Conservation (phyloP, 164 flowering plant genomes). For the Santalum album region DNA sequence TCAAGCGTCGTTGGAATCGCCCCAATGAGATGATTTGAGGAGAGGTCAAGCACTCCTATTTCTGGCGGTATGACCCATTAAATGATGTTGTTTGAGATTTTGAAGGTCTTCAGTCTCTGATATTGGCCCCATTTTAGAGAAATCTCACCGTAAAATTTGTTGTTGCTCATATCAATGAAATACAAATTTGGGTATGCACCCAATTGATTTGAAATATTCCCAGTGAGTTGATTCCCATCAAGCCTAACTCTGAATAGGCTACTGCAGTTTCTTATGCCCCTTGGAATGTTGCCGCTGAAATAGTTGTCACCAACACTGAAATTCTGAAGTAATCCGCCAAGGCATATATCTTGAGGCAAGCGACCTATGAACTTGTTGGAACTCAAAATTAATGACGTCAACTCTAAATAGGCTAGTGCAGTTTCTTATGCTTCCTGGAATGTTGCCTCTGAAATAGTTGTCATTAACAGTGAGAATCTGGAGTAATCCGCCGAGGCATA, state of each 20-base stretch:
- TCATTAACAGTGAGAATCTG: too few species aligned
- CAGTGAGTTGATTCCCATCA: background rate
- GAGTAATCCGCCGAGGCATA: too few species aligned
- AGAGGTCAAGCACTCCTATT: background rate
- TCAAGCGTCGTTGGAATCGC: background rate
- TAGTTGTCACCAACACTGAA: background rate
- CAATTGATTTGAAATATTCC: background rate
- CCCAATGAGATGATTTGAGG: background rate
- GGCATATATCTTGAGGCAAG: background rate
- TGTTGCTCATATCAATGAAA: background rate
- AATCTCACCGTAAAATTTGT: background rate
- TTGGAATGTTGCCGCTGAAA: background rate
- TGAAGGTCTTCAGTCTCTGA: background rate
- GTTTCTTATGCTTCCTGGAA: too few species aligned
- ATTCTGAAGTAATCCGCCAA: background rate
- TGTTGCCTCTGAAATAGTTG: too few species aligned
- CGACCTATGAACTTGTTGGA: too few species aligned
- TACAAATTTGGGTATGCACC: background rate
- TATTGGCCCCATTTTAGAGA: background rate
- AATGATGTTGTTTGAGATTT: background rate
- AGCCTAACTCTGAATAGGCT: background rate
- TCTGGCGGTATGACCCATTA: background rate
- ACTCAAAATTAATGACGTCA: too few species aligned
- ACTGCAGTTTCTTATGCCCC: background rate
- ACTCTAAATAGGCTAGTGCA: too few species aligned